Evolutionary conservation across 2,329 filamentous ascomycete species (phyloP), one percentile per base, ranked within the genome.

Genomic region (Macrophomina phaseolina): DNA sequence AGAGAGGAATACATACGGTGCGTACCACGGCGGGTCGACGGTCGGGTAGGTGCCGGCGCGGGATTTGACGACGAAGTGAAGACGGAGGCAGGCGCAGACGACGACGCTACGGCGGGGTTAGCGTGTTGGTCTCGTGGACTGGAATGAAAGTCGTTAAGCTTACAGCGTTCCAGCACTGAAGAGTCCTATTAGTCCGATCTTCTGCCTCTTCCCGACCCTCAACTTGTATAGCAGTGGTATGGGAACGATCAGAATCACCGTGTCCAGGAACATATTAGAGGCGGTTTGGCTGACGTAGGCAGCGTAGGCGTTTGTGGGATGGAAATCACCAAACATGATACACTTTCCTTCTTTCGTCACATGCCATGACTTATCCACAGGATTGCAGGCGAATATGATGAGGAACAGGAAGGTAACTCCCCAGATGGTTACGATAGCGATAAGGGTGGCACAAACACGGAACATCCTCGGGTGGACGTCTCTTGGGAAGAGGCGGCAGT

Each of bases 321-420:
- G 63, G 40, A 78, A 78, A 49, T 70, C 72, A n/a, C 77, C 77
- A 73, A 76, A 79, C 7, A 72, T 74, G 7, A 79, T 68, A 36
- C 77, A 79, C 40, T 68, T 74, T 0, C 77, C 76, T 2, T 62
- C 4, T 1, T 73, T 34, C 0, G 12, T 49, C 2, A 67, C 46
- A 5, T 75, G 69, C 77, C 77, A 79, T 42, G 74, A 73, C 56
- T 76, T 77, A 1, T 68, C 66, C 7, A 77, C 71, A 0, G 77
- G 74, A 4, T 49, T 71, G 51, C 74, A 78, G 2, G 73, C 67
- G 48, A 79, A 77, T 65, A 77, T 32, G 7, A 74, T 73, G 3
- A 79, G 69, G 11, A 74, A 28, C 52, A 73, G 69, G 66, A 77
- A 79, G 0, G 71, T 62, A 11, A 74, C 46, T 1, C 77, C 77